Evolutionary conservation across 306 rosid genomes (phyloP), one percentile per base, ranked within the genome.

Genomic region (Castanea mollissima): DNA sequence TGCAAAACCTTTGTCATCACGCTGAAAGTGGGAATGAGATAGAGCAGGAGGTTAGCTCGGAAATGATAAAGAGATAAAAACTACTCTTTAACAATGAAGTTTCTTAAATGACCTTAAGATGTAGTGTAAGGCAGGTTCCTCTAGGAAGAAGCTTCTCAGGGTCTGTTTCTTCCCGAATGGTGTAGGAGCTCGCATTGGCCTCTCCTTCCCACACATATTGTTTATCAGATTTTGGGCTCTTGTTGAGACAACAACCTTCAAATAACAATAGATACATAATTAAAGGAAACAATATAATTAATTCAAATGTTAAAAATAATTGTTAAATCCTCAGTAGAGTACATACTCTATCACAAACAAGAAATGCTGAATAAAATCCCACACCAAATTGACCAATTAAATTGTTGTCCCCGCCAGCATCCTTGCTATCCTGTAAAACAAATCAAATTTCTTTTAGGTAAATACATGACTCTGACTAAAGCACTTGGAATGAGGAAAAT

Each of bases 121-220:
- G 81, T 81, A 96, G 81, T 54, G 93, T 93, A 68, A 96, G 90
- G 70, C 92, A 69, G 62, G 99, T 96, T 88, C 99, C 99, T 80
- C 98, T 96, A 20, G 97, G 94, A 76, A 96, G 79, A 54, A 78
- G 78, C 84, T 93, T 91, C 83, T 89, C 93, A 27, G 94, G 93
- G 79, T 96, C 93, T 65, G 92, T 91, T 90, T 96, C 98, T 83
- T 96, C 98, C n/a, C 80, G 74, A 72, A 96, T 87, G 20, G 93
- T 89, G 80, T 96, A 96, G 21, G 99, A 91, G 91, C 98, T 91
- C 64, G 97, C 88, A 90, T 93, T 93, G 70, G 92, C 99, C 84
- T 93, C 99, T 67, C 97, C 97, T 88, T 93, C 97, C 99, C 99
- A 96, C 77, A 93, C 88, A 75, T 93, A 96, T 79, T 91, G 99